These are phyloP conservation scores for Nothophaeocryptopus gaeumannii DNA, from an alignment of 2,329 filamentous ascomycete species.

Conservation along the genomic window DNA sequence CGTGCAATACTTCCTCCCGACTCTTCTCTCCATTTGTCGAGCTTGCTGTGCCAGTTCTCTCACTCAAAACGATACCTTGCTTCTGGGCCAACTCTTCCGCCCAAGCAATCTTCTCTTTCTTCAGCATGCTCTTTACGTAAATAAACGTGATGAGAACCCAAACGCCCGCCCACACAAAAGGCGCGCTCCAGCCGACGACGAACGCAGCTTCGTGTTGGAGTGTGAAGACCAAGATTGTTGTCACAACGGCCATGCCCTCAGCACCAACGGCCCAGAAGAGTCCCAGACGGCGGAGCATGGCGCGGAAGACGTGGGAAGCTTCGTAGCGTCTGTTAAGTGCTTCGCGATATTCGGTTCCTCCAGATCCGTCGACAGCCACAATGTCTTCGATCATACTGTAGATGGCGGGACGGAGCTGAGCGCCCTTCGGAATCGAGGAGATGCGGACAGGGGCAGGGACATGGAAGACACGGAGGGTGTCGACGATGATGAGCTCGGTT, in stretches of 20 bases:
- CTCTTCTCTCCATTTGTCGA: no score
- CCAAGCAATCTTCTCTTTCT: slow-evolving; percentile 36
- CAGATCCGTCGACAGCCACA: slow-evolving; percentile 52
- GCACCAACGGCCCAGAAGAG: slow-evolving; percentile 53
- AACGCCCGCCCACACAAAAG: slow-evolving; percentile 50
- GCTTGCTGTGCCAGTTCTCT: no score
- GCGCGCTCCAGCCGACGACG: slow-evolving; percentile 49
- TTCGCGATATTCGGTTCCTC: slow-evolving; percentile 53
- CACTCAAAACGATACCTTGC: slow-evolving; percentile 9
- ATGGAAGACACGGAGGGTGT: slow-evolving; percentile 46
- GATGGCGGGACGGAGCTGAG: slow-evolving; percentile 52
- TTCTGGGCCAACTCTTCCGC: slow-evolving; percentile 33
- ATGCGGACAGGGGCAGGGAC: slow-evolving; percentile 51
- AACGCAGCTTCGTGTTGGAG: slow-evolving; percentile 48
- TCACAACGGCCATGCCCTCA: slow-evolving; percentile 40
- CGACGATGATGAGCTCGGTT: slow-evolving; percentile 50
- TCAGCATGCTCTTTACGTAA: slow-evolving; percentile 43
- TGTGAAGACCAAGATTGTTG: slow-evolving; percentile 48
- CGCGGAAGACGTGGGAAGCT: slow-evolving; percentile 52
- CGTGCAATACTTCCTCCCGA: no score
- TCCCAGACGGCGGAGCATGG: slow-evolving; percentile 52
- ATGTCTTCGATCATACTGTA: slow-evolving; percentile 57
- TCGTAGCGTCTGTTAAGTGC: slow-evolving; percentile 52
- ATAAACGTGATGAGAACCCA: slow-evolving; percentile 47
- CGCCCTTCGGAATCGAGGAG: slow-evolving; percentile 51